phyloP scores from a whole-genome alignment of 1,284 basidiomycete genomes.

The Cronartium ribicola region DNA sequence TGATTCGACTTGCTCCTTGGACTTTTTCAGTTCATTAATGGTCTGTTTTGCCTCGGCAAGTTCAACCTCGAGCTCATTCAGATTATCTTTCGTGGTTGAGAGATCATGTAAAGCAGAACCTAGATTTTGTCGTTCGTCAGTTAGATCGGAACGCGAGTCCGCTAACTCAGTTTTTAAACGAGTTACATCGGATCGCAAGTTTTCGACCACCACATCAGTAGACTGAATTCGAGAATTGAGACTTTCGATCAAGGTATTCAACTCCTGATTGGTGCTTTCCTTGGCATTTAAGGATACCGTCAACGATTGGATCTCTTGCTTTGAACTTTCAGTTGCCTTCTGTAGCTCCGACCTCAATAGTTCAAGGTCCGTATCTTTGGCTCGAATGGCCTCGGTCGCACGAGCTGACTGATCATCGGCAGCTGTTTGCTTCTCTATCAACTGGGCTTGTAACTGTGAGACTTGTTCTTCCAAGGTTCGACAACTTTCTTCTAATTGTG shows the following conservation, averaged over 20 bases:
- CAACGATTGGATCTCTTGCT: background rate
- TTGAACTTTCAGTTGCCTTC: background rate
- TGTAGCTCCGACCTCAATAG: background rate
- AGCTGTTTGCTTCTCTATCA: background rate
- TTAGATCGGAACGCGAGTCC: slow-evolving; percentile 19
- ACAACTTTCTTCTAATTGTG: background rate
- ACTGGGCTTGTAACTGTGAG: background rate
- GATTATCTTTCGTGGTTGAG: slow-evolving; percentile 12
- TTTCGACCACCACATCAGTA: slow-evolving; percentile 5
- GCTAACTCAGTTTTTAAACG: slow-evolving; percentile 12
- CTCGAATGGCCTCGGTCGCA: background rate
- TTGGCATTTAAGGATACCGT: background rate
- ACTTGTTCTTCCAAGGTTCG: background rate
- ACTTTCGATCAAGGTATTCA: slow-evolving; percentile 8
- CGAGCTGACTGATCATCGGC: slow-evolving; percentile 2
- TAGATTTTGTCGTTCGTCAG: slow-evolving; percentile 27
- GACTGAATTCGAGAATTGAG: slow-evolving; percentile 11
- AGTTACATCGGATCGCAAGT: slow-evolving; percentile 3
- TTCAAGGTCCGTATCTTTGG: background rate
- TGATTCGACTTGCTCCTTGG: slow-evolving; percentile 6
- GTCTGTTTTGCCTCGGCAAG: background rate
- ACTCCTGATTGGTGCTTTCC: slow-evolving; percentile 9
- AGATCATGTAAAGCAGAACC: slow-evolving; percentile 32
- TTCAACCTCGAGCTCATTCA: slow-evolving; percentile 27
- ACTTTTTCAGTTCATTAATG: slow-evolving; percentile 7